Conservation (phyloP, 2,329 filamentous ascomycete genomes). For the Penicillium sp. region DNA sequence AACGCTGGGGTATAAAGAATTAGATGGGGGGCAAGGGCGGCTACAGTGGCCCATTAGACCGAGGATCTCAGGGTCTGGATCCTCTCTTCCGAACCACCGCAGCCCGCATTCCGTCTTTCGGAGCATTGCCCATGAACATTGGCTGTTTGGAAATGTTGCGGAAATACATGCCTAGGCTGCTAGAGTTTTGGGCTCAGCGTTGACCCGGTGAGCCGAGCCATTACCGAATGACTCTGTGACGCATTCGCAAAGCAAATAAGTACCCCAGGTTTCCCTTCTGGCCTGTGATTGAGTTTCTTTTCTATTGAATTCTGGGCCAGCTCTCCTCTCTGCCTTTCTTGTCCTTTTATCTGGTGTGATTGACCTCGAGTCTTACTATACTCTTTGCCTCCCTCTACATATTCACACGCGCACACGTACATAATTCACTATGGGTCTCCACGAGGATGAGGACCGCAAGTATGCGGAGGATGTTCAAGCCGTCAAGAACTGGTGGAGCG, state of each 20-base stretch:
- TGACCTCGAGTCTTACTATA: too few species aligned
- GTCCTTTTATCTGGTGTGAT: constrained; percentile 4
- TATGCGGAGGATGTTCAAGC: constrained; percentile 83
- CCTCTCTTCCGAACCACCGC: constrained; percentile 42
- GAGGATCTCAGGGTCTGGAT: constrained; percentile 42
- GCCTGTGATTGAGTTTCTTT: constrained; percentile 33
- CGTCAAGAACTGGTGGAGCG: constrained; percentile 93
- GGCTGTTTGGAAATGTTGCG: constrained; percentile 6
- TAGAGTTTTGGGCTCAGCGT: constrained; percentile 22
- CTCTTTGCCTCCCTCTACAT: too few species aligned
- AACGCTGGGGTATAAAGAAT: neutral
- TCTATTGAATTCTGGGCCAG: constrained; percentile 9
- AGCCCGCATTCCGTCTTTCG: constrained; percentile 32
- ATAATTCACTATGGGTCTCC: constrained; percentile 42
- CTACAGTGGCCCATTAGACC: constrained; percentile 39
- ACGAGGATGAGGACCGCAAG: constrained; percentile 71
- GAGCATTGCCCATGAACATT: constrained; percentile 34
- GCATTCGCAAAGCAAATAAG: constrained; percentile 35
- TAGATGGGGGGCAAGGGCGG: constrained; percentile 8
- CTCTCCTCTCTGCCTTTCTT: constrained; percentile 10
- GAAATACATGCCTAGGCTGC: constrained; percentile 28
- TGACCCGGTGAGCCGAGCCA: constrained; percentile 45
- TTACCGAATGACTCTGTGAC: constrained; percentile 41
- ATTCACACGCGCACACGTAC: constrained; percentile 9
- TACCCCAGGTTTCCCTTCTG: constrained; percentile 31